A percentile compares a stretch with the other conserved stretches of the same genome.
These are phyloP conservation scores for Solanum ahanhuiri DNA, from an alignment of 257 asterid genomes.

Conservation along the genomic window DNA sequence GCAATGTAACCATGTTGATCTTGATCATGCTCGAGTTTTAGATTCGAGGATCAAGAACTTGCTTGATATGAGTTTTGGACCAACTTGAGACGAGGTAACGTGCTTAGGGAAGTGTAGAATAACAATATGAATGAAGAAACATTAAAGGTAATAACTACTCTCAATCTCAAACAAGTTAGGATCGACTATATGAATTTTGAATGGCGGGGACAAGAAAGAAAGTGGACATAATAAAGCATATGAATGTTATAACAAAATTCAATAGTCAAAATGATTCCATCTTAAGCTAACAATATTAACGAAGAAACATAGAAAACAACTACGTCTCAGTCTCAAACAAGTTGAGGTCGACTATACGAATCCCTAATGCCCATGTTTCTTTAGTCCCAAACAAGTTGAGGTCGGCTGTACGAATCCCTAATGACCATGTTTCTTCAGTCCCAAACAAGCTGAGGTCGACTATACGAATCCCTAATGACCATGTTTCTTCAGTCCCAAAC, in stretches of 20 bases:
- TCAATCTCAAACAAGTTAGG: not conserved
- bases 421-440: not conserved
- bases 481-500: too few species aligned
- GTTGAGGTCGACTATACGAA: not conserved
- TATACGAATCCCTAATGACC: too few species aligned
- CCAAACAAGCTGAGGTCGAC: not conserved
- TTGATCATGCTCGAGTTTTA: not conserved
- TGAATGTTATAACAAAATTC: not conserved
- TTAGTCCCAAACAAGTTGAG: too few species aligned
- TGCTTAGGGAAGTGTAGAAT: not conserved
- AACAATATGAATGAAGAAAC: not conserved
- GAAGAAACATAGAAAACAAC: not conserved
- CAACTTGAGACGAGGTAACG: not conserved
- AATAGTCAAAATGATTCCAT: not conserved
- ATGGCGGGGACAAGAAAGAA: not conserved
- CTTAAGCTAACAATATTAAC: not conserved
- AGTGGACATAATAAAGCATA: not conserved
- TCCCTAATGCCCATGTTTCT: too few species aligned
- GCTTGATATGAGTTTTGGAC: not conserved
- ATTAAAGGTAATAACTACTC: fast-evolving
- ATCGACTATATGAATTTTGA: not conserved
- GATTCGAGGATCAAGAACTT: not conserved
- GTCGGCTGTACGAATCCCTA: too few species aligned
- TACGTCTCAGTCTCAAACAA: not conserved
- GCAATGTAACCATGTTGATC: not conserved